Percentiles rank a stretch among this genome's conserved stretches.
phyloP scores from a whole-genome alignment of 768 basidiomycete genomes.

The Termitomyces sp. region DNA sequence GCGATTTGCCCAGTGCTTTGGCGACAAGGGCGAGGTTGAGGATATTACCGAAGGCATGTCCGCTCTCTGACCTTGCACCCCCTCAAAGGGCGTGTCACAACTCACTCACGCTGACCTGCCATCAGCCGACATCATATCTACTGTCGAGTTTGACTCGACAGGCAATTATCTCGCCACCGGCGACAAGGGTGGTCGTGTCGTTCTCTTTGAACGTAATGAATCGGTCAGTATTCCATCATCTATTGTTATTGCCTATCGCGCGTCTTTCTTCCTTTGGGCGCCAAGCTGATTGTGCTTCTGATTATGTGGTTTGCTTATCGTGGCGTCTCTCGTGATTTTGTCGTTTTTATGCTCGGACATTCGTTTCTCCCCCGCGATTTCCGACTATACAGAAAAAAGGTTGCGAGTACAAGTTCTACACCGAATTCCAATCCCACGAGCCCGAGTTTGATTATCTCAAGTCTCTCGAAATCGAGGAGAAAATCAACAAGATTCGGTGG shows the following conservation, averaged over 20 bases:
- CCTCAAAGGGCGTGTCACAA: conserved; percentile 1
- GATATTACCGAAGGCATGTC: conserved; percentile 95
- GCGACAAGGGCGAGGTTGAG: conserved; percentile 99
- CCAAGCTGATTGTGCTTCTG: conserved; percentile 26
- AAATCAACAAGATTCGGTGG: conserved; percentile 99
- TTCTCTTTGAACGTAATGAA: conserved; percentile 98
- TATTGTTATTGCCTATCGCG: conserved; percentile 9
- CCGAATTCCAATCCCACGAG: conserved; percentile 99
- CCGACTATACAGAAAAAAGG: conserved; percentile 82
- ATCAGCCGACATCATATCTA: conserved; percentile 99
- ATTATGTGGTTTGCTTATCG: conserved; percentile 17
- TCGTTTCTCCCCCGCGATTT: conserved; percentile 18
- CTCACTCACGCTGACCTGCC: conserved; percentile 16
- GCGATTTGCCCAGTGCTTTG: conserved; percentile 99
- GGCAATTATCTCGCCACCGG: conserved; percentile 99
- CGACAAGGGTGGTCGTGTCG: conserved; percentile 98
- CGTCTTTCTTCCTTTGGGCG: conserved; percentile 12
- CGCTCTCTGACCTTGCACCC: conserved; percentile 4
- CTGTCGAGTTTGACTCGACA: conserved; percentile 99
- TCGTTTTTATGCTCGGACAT: conserved; percentile 9
- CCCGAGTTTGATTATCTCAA: conserved; percentile 99
- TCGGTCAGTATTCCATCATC: conserved; percentile 45
- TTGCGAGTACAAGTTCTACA: conserved; percentile 99
- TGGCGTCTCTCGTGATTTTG: conserved; percentile 8
- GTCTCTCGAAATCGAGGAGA: conserved; percentile 99